Evolutionary conservation across 805 yeast genomes (phyloP), one percentile per base, ranked within the genome.

Genomic region (Naumovozyma baii): DNA sequence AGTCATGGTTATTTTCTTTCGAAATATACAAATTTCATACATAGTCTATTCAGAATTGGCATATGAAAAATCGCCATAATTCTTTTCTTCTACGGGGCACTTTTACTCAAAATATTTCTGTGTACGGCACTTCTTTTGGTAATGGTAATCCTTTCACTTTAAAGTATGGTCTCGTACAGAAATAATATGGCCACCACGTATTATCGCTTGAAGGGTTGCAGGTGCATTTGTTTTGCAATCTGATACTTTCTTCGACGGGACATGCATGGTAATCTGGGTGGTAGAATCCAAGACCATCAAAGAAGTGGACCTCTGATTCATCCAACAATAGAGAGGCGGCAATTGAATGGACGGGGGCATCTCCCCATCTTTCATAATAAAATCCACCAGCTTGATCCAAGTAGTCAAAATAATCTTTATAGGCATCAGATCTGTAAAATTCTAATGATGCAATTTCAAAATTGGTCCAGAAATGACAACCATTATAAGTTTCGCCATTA

Each of bases 301-400:
- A 81, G 64, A 73, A 81, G 58, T 80, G 84, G 14, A 84, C 56
- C 51, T 81, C 73, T 22, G 66, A 62, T 49, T 68, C 67, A 44
- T 75, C 70, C 37, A 79, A 59, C 51, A 82, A 68, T 35, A 80
- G 62, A 1, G 86, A 63, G 2, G 76, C 83, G 4, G 83, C 94
- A 37, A 84, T 70, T 1, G 94, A 74, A 62, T 84, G 94, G n/a
- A 84, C 74, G 3, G 94, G 94, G 0, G 94, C 95, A 62, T 85
- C 95, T 16, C 95, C 95, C 94, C 95, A 85, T 48, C 95, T 70
- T 63, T 85, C 92, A 55, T 83, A 82, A 58, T 75, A 83, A 57
- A 83, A 83, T 1, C 94, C 94, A 41, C 94, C 94, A 2, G 73
- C 57, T 35, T 59, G 43, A 55, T 83, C 94, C 34, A 83, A 64